Evolutionary conservation across 192 early-diverging fungal species (phyloP).

Genomic region (Coemansia sp.): DNA sequence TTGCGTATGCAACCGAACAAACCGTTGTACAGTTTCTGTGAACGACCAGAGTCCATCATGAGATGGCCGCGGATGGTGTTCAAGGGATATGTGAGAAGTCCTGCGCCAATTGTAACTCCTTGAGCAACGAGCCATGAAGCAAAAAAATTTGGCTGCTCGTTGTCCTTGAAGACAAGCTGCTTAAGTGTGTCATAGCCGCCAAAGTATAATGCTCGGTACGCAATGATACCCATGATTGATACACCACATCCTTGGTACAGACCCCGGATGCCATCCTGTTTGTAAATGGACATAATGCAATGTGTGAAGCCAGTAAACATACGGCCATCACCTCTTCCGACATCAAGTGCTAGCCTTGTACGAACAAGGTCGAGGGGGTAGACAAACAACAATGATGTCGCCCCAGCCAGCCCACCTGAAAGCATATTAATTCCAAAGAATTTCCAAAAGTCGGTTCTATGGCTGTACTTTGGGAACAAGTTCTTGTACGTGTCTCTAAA

Average conservation of each 20-base stretch:
- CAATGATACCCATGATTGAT: conserved; percentile 83
- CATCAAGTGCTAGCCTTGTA: conserved; percentile 92
- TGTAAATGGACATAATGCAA: conserved; percentile 76
- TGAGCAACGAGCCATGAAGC: conserved; percentile 65
- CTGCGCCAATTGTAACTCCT: conserved; percentile 79
- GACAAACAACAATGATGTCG: conserved; percentile 79
- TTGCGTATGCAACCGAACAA: conserved; percentile 81
- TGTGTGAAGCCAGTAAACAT: conserved; percentile 86
- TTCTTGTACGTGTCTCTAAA: conserved; percentile 95
- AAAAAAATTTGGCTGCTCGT: conserved; percentile 53
- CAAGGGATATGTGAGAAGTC: conserved; percentile 90
- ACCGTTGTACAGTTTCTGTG: conserved; percentile 81
- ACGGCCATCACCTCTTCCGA: conserved; percentile 68
- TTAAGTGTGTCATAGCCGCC: conserved; percentile 65
- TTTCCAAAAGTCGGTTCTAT: conserved; percentile 71
- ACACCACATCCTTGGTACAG: conserved; percentile 95
- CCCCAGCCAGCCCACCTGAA: conserved; percentile 92
- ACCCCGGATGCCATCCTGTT: conserved; percentile 88
- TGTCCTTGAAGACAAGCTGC: conserved; percentile 46
- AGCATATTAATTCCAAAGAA: conserved; percentile 91
- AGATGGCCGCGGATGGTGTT: conserved; percentile 97
- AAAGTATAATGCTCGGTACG: conserved; percentile 67
- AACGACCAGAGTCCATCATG: conserved; percentile 93
- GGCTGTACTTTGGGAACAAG: conserved; percentile 78
- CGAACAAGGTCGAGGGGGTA: conserved; percentile 97